These are phyloP conservation scores for Skeletonema tropicum DNA, from an alignment of 108 stramenopile genomes.

Conservation along the genomic window DNA sequence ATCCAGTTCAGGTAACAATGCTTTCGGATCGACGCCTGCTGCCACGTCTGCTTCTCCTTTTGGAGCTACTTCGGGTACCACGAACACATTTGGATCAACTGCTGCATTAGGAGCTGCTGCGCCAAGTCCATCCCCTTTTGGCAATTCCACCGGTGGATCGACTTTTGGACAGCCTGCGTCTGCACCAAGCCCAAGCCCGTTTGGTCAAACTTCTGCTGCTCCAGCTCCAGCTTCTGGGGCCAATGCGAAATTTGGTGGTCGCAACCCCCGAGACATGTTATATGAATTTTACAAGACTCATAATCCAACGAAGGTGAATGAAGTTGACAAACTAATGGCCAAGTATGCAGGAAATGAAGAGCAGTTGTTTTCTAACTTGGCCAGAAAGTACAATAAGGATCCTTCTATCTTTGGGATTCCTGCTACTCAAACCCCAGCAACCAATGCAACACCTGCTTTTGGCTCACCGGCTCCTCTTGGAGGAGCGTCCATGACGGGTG, in stretches of 20 bases:
- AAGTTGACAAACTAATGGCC: conserved; percentile 78
- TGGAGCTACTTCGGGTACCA: not conserved
- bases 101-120: conserved; percentile 20
- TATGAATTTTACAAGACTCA: conserved; percentile 74
- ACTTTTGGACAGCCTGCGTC: conserved; percentile 3
- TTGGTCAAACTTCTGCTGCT: conserved; percentile 19
- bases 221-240: conserved; percentile 21
- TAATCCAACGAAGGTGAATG: conserved; percentile 74
- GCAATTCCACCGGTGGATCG: not conserved
- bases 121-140: not conserved
- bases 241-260: conserved; percentile 49
- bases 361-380: conserved; percentile 78
- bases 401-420: conserved; percentile 72
- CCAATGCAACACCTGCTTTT: conserved; percentile 11
- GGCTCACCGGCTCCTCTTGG: conserved; percentile 17
- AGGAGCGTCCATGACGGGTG: not conserved
- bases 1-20: not conserved
- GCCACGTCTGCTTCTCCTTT: conserved; percentile 8
- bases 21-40: conserved; percentile 18
- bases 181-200: conserved; percentile 11
- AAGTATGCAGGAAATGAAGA: conserved; percentile 87
- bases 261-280: conserved; percentile 69
- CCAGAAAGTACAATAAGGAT: conserved; percentile 86
- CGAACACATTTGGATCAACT: not conserved
- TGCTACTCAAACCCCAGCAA: conserved; percentile 24